Base-by-base conservation (phyloP, 2,329 filamentous ascomycete species). In the Lecanoromycetidae sp. region DNA sequence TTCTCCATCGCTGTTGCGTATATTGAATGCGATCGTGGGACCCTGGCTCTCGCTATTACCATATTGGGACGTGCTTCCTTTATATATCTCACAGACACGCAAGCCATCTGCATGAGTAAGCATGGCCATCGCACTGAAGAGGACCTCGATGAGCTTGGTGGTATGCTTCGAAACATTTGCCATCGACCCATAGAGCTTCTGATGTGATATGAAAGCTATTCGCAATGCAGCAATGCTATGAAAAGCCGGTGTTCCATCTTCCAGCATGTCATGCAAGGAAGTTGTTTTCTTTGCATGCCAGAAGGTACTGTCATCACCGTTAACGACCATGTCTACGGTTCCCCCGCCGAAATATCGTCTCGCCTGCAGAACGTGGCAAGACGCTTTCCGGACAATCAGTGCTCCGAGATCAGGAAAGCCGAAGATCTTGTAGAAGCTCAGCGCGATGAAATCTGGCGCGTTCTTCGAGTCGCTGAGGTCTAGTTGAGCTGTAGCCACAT, bases 351-450 rank as follows among this genome's bases (percentile, higher is more conserved):
- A 84, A 57, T 81, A 84, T 51, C 76, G 67, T 46, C 69, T 65
- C 43, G 67, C 71, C 35, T 75, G 68, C 44, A 78, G 68, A 51
- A 77, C 69, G 0, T 71, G 72, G 1, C 46, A 42, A 17, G 79
- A 75, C 9, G 68, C 64, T 54, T 68, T 70, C 15, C 76, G 70
- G 8, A 80, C 72, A 25, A 82, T 65, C 8, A 82, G 59, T 1
- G 72, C 77, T 4, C 78, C 78, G 10, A 81, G 65, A 55, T 81
- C 76, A n/a, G 78, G 75, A 46, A 78, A 80, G 0, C 78, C 78
- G 54, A 82, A 82, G 54, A 81, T 78, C 60, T 82, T 82, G 62
- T 81, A 80, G 49, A 81, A 71, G 9, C 74, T 78, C 13, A 80
- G 60, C 38, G 72, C 74, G 5, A 72, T 71, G 53, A 81, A 80